These are phyloP conservation scores for Porcisia hertigi DNA, from an alignment of 208 protist species.

Conservation along the genomic window DNA sequence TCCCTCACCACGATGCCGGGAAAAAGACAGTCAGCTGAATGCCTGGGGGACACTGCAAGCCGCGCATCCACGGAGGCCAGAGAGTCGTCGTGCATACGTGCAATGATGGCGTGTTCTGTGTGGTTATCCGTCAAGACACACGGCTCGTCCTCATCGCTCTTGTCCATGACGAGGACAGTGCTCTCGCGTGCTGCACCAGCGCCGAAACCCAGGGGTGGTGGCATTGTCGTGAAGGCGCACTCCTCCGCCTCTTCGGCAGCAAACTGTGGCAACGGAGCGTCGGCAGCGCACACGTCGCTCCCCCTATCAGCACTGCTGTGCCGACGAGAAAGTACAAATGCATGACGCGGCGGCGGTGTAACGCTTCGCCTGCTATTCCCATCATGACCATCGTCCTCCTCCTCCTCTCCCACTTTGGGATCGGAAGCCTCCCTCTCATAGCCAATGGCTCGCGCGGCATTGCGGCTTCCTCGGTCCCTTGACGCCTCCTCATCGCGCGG, in stretches of 20 bases:
- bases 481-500: neutral
- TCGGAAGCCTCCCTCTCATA: neutral
- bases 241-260: neutral
- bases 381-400: neutral
- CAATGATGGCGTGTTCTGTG: no score
- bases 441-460: neutral
- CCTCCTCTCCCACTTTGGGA: neutral
- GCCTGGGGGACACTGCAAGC: neutral
- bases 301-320: constrained; percentile 13
- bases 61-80: neutral
- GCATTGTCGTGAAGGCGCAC: neutral
- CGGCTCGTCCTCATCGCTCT: neutral
- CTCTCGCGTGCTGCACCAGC: neutral
- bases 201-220: no score
- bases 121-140: no score
- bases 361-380: neutral
- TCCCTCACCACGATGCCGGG: constrained; percentile 6
- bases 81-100: neutral
- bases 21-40: neutral
- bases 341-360: constrained; percentile 52
- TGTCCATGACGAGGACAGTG: constrained; percentile 9
- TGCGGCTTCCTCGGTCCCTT: neutral
- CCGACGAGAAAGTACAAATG: constrained; percentile 50
- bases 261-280: neutral
- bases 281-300: neutral